Conservation (phyloP, 805 yeast genomes). For the Millerozyma miso region DNA sequence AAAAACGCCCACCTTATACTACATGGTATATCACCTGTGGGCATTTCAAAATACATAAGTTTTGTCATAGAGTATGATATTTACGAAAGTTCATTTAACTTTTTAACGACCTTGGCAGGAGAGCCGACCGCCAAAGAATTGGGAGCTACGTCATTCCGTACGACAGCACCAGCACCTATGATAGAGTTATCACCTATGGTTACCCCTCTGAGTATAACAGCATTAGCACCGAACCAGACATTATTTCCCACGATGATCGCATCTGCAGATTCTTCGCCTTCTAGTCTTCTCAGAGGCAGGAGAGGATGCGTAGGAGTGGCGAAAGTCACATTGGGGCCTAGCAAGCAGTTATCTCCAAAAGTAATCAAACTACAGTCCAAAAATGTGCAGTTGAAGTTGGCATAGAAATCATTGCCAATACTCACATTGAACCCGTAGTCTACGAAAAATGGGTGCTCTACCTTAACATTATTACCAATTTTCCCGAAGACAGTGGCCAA, state of each 20-base stretch:
- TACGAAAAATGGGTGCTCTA: slow-evolving; percentile 58
- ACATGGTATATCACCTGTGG: too few relatives aligned
- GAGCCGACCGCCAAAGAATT: slow-evolving; percentile 58
- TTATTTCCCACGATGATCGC: slow-evolving; percentile 59
- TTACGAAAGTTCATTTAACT: too few relatives aligned
- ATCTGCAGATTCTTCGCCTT: slow-evolving; percentile 48
- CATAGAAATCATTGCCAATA: slow-evolving; percentile 56
- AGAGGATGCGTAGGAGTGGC: slow-evolving; percentile 64
- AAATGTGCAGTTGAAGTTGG: slow-evolving; percentile 53
- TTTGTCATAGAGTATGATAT: too few relatives aligned
- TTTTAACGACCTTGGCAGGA: slow-evolving; percentile 50
- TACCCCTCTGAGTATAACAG: slow-evolving; percentile 58
- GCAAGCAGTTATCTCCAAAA: slow-evolving; percentile 55
- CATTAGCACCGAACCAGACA: slow-evolving; percentile 65
- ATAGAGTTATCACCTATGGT: slow-evolving; percentile 58
- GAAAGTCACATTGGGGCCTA: slow-evolving; percentile 62
- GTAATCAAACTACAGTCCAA: slow-evolving; percentile 59
- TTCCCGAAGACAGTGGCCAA: slow-evolving; percentile 46
- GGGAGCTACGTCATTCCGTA: slow-evolving; percentile 52
- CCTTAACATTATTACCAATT: slow-evolving; percentile 32
- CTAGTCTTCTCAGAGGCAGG: slow-evolving; percentile 41
- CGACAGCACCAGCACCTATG: slow-evolving; percentile 68
- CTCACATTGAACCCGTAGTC: slow-evolving; percentile 65
- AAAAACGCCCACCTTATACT: too few relatives aligned
- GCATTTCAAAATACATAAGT: too few relatives aligned